Evolutionary conservation across 225 moss, liverwort and hornwort genomes (phyloP).

Genomic region (Straminergon stramineum): DNA sequence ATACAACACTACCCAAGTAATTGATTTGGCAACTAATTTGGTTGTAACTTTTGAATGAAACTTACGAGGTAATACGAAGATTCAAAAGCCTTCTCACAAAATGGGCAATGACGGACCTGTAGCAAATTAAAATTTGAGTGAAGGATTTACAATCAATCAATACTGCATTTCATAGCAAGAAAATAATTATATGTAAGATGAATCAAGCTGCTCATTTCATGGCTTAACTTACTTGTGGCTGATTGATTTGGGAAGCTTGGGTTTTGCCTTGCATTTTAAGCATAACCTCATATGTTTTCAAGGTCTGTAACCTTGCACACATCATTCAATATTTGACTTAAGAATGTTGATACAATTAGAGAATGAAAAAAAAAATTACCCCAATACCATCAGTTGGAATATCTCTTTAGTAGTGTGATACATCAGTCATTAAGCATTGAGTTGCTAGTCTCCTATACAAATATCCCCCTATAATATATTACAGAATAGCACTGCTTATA

Average conservation of each 20-base stretch:
- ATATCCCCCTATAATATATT: no score
- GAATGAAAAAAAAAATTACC: not conserved
- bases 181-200: not conserved
- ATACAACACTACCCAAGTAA: not conserved
- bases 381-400: not conserved
- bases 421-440: not conserved
- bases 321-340: not conserved
- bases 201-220: not conserved
- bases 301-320: slow-evolving; percentile 42
- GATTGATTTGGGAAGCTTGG: slow-evolving; percentile 30
- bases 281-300: slow-evolving; percentile 82
- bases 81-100: slow-evolving; percentile 93
- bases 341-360: not conserved
- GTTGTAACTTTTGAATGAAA: not conserved
- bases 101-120: slow-evolving; percentile 84
- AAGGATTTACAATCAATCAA: not conserved
- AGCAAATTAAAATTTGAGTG: not conserved
- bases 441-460: no score
- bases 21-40: not conserved
- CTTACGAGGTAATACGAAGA: slow-evolving; percentile 84
- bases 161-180: not conserved
- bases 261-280: slow-evolving; percentile 74
- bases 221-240: slow-evolving; percentile 25
- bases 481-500: no score
- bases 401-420: not conserved